Evolutionary conservation across 169 alveolate species (phyloP), one percentile per base, ranked within the genome.

Genomic region (Plasmodium vivax): DNA sequence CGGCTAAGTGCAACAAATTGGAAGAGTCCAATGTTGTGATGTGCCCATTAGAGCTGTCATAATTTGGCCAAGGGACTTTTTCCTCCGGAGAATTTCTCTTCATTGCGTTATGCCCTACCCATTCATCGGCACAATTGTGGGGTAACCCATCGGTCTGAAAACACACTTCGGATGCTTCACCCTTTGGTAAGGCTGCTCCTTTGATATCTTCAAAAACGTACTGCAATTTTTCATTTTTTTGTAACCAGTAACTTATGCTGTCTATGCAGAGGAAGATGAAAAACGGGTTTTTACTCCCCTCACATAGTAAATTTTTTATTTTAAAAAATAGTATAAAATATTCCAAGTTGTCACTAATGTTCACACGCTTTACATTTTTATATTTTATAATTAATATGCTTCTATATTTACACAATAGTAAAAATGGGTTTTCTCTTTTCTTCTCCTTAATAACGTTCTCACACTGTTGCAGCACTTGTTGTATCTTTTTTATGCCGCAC

Each of bases 391-490:
- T 82, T 73, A 92, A 82, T 71, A 82, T 83, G 43, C 95, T 92
- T 82, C 95, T 82, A 92, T 92, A 92, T 82, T 92, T 92, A 82
- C 95, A 92, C 38, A 92, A 92, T 30, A 41, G 74, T 83, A 92
- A 92, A 74, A 92, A 92, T 27, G 95, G 95, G 14, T 92, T 82
- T 45, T 92, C 95, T 38, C 41, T 82, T 56, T 92, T 92, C 79
- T 92, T 92, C 75, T 92, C 68, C 41, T 82, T 92, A 82, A 92
- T 92, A 73, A 92, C 45, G 75, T 82, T 36, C 43, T 92, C 80
- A 73, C 95, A 92, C 7, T 81, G 80, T 23, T 83, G 45, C 38
- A 92, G 38, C 77, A 71, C 0, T 4, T 81, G 73, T 30, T 92
- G 82, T 71, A 92, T 92, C 41, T 82, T 82, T 16, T 82, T 71